Percentiles rank a stretch among this genome's conserved stretches.
Conservation (phyloP, 352 stramenopile genomes). For the Globisporangium ultimum region DNA sequence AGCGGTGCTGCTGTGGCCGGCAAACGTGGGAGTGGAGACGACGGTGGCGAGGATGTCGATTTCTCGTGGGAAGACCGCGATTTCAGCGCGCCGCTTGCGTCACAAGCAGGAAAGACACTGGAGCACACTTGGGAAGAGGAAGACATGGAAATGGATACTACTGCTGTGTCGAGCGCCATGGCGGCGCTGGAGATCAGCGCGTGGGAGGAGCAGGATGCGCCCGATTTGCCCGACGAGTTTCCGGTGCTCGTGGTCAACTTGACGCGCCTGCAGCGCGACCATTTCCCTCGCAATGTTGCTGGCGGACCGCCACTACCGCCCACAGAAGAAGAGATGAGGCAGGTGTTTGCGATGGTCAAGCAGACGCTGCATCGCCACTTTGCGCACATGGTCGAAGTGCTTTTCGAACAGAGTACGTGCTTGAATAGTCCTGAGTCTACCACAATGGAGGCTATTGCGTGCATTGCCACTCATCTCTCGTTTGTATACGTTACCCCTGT, state of each 20-base stretch:
- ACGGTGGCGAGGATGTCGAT: constrained; percentile 7
- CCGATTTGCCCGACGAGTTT: constrained; percentile 63
- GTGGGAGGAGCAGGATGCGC: constrained; percentile 34
- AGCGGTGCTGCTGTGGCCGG: neutral
- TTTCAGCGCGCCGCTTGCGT: constrained; percentile 2
- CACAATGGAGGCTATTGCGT: neutral
- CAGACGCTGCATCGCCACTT: constrained; percentile 52
- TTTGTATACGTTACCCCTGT: constrained; percentile 4
- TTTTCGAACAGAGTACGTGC: constrained; percentile 63
- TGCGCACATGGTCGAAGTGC: constrained; percentile 50
- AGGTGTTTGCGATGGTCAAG: constrained; percentile 48
- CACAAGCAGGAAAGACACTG: neutral
- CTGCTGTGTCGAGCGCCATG: neutral
- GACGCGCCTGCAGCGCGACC: constrained; percentile 45
- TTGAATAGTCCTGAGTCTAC: neutral
- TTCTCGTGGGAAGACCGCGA: constrained; percentile 48
- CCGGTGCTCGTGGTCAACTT: constrained; percentile 67
- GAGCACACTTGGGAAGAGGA: constrained; percentile 3
- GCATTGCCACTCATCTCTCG: neutral
- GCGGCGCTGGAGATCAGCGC: constrained; percentile 19
- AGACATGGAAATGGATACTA: neutral
- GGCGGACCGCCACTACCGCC: neutral
- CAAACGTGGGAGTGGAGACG: neutral
- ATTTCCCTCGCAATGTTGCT: constrained; percentile 32
- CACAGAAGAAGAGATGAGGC: constrained; percentile 20